Base-by-base conservation (phyloP, 371 early-diverging fungal species). In the Smittium mucronatum region DNA sequence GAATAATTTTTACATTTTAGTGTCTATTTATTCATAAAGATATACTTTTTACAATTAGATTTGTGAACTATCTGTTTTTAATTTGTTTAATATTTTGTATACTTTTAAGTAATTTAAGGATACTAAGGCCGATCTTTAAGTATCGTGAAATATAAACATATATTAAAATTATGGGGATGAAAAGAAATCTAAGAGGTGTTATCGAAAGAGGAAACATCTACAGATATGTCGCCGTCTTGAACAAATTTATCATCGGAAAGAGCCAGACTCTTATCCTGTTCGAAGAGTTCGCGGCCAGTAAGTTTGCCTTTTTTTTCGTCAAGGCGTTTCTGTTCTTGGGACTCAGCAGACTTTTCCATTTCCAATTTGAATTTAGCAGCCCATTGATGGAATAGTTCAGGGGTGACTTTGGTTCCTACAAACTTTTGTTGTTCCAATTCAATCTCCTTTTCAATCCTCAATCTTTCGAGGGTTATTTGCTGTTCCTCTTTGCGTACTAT, bases 281-380 rank as follows among this genome's bases (percentile, higher is more conserved):
- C 94, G 74, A 97, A 97, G 78, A 95, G 79, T 81, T 93, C 89
- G 32, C 93, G 86, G 29, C 96, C 95, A 29, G 88, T 34, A 72
- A 78, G 29, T 69, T 69, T 17, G 67, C 74, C n/a, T 74, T 72
- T 1, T 61, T 72, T 0, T 73, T 71, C 32, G 36, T 68, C 58
- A 15, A 32, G 2, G 59, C 69, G 30, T 36, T 36, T 33, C 26
- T 57, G 63, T 29, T 61, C 67, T 69, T 36, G 5, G 26, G 30
- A 11, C 16, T 16, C 31, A 2, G 36, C 73, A 79, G 77, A 8
- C 5, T 59, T 59, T 26, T 59, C n/a, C 28, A 59, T 59, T 26
- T 97, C 95, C 35, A 76, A 74, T 57, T 93, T 85, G 78, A 93
- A 97, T 63, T 75, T 77, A 2, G 70, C 76, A 73, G 88, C 90